A percentile compares a stretch with the other conserved stretches of the same genome.
Evolutionary conservation across 148 eudicot species (phyloP).

Genomic region (Heliamphora exappendiculata): DNA sequence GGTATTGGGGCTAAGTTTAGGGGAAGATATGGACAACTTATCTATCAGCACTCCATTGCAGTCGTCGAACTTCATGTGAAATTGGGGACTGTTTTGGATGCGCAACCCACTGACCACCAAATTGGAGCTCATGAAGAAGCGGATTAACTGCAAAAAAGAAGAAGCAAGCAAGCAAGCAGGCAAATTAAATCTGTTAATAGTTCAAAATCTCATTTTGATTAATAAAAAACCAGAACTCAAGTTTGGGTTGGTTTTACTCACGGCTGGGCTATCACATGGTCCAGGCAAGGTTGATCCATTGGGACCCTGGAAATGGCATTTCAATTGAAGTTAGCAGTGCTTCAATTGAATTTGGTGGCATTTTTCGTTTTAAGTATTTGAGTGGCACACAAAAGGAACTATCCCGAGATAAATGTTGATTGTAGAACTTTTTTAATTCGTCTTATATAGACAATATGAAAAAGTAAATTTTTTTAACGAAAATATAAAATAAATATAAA

Average conservation of each 20-base stretch:
- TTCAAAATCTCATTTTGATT: too few species aligned
- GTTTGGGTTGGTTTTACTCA: constrained; percentile 28
- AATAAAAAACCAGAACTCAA: background rate
- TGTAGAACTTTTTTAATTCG: background rate
- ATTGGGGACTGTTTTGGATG: constrained; percentile 80
- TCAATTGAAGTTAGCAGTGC: background rate
- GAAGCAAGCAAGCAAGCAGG: too few species aligned
- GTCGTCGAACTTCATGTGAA: constrained; percentile 92
- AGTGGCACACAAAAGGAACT: background rate
- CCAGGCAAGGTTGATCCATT: constrained; percentile 85
- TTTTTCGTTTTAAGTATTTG: too few species aligned
- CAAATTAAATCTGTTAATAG: background rate
- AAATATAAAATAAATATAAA: too few species aligned
- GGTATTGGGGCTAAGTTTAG: constrained; percentile 83
- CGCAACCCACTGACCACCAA: constrained; percentile 48
- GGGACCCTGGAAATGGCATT: constrained; percentile 63
- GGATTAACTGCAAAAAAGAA: constrained; percentile 55
- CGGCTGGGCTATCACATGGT: constrained; percentile 94
- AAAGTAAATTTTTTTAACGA: too few species aligned
- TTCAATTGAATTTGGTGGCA: too few species aligned
- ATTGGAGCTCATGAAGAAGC: constrained; percentile 86
- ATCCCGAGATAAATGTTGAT: background rate
- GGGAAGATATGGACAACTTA: constrained; percentile 72
- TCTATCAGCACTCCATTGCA: constrained; percentile 84
- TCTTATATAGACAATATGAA: too few species aligned